Evolutionary conservation across 345 rosid genomes (phyloP).

Genomic region (Camelina laxa): DNA sequence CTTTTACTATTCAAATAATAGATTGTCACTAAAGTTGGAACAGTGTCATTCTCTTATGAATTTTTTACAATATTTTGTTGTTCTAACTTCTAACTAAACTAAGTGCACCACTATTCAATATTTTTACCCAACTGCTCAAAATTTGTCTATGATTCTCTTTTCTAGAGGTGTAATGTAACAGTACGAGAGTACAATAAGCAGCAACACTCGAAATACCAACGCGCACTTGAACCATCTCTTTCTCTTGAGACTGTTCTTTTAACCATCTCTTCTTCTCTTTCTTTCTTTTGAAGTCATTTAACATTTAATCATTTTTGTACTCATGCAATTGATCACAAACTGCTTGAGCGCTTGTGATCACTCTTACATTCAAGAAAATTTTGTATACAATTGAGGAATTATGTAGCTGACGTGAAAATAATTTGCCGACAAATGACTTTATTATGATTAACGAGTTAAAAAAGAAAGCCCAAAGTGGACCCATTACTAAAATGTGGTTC

Average conservation of each 20-base stretch:
- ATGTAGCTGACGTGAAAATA: conserved; percentile 19
- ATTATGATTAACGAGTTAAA: conserved; percentile 17
- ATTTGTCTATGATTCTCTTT: too few species aligned
- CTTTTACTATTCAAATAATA: conserved; percentile 9
- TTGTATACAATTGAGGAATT: background rate
- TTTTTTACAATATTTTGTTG: background rate
- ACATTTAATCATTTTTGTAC: background rate
- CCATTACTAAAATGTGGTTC: conserved; percentile 33
- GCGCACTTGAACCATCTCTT: too few species aligned
- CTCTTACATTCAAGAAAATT: background rate
- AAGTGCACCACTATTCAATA: background rate
- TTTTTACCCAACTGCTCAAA: too few species aligned
- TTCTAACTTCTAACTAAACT: background rate
- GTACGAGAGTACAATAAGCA: background rate
- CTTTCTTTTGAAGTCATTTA: background rate
- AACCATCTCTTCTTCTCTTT: too few species aligned
- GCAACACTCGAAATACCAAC: too few species aligned
- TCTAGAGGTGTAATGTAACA: conserved; percentile 21
- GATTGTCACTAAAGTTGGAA: background rate
- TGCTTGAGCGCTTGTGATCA: background rate
- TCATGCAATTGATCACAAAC: background rate
- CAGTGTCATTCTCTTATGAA: background rate
- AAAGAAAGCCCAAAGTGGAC: conserved; percentile 20
- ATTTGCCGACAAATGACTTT: conserved; percentile 40
- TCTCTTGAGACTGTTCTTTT: too few species aligned